A percentile compares a stretch with the other conserved stretches of the same genome.
These are phyloP conservation scores for Suillus variegatus DNA, from an alignment of 768 basidiomycete species.

Conservation along the genomic window DNA sequence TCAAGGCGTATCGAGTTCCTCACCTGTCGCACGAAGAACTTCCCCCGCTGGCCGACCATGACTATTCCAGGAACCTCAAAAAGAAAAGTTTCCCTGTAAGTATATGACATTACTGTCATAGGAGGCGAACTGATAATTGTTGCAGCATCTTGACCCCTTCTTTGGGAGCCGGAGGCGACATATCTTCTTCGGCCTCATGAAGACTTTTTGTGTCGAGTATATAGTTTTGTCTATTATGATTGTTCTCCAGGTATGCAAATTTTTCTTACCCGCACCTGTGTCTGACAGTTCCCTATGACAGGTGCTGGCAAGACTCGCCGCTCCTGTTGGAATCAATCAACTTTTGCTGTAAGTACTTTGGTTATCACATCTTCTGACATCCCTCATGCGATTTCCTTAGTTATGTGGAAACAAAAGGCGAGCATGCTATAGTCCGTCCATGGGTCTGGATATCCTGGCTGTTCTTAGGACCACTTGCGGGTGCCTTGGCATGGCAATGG, in stretches of 20 bases:
- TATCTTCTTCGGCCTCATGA: conserved; percentile 19
- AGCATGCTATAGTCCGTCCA: conserved; percentile 51
- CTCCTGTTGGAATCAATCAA: conserved; percentile 33
- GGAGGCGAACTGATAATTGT: background rate
- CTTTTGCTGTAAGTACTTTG: conserved; percentile 27
- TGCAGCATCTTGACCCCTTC: conserved; percentile 30
- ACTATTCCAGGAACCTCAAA: conserved; percentile 35
- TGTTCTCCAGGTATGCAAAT: conserved; percentile 10
- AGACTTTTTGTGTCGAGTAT: conserved; percentile 14
- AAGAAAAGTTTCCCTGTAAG: conserved; percentile 34
- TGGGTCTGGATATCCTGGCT: conserved; percentile 69
- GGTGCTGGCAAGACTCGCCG: conserved; percentile 25
- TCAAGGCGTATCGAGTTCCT: conserved; percentile 41
- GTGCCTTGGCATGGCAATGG: conserved; percentile 49
- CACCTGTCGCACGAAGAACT: conserved; percentile 45
- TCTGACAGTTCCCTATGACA: background rate
- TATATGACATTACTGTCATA: background rate
- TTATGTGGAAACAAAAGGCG: conserved; percentile 58
- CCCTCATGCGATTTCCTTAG: conserved; percentile 27
- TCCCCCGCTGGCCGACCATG: conserved; percentile 53
- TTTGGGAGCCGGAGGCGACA: conserved; percentile 14
- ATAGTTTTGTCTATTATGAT: conserved; percentile 9
- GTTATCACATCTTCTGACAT: background rate
- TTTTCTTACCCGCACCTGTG: background rate
- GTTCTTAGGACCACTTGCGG: conserved; percentile 47